phyloP scores from a whole-genome alignment of 495 filamentous ascomycete species.

The Aspergillus sclerotioniger region DNA sequence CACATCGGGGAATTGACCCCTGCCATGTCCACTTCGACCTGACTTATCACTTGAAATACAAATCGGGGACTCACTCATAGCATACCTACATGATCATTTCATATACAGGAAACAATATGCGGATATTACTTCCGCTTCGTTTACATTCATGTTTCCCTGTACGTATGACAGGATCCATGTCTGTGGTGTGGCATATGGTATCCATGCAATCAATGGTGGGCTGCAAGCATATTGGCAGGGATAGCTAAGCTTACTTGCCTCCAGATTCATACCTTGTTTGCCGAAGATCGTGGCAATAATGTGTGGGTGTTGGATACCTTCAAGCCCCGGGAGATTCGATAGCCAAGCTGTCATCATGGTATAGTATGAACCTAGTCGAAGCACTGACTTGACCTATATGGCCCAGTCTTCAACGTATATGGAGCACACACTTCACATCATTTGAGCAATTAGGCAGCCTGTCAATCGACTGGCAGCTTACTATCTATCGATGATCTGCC shows the following conservation, averaged over 20 bases:
- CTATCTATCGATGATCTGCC: slow-evolving; percentile 11
- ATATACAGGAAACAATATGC: neutral
- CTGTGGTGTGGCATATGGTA: slow-evolving; percentile 4
- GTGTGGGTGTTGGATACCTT: neutral
- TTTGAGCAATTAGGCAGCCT: neutral
- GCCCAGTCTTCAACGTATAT: neutral
- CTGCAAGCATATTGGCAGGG: slow-evolving; percentile 1
- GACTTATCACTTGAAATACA: neutral
- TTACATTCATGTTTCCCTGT: neutral
- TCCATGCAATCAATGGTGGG: neutral
- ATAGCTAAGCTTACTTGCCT: neutral
- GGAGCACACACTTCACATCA: neutral
- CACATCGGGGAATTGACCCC: neutral
- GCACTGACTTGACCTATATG: neutral
- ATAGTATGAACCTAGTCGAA: neutral
- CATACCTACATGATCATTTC: neutral
- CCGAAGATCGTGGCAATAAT: neutral
- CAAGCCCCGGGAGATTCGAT: neutral
- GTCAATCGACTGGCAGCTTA: neutral
- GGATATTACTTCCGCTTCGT: neutral
- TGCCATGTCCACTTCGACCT: neutral
- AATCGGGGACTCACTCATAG: neutral
- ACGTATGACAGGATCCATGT: slow-evolving; percentile 1
- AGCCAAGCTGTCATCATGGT: neutral
- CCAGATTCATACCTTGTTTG: neutral